These are phyloP conservation scores for Aspergillus sclerotialis DNA, from an alignment of 2,329 filamentous ascomycete species.

Conservation along the genomic window DNA sequence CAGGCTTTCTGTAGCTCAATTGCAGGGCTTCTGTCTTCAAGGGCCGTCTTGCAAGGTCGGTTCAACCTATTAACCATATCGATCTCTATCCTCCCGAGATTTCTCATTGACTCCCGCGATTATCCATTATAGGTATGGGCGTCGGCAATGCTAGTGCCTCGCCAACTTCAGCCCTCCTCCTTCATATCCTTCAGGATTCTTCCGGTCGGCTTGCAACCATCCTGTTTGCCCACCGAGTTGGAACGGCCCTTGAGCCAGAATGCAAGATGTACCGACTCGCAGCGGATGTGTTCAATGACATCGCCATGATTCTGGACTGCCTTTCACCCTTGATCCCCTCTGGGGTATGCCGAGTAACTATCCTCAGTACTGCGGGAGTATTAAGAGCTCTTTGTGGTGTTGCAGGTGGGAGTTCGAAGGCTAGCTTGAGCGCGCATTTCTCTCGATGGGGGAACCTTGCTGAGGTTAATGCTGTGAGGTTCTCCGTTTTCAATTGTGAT, in stretches of 20 bases:
- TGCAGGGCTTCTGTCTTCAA: conserved; percentile 60
- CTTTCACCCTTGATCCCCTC: conserved; percentile 67
- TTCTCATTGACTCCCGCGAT: neutral
- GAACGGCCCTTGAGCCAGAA: conserved; percentile 77
- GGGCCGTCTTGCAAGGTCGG: conserved; percentile 69
- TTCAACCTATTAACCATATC: too few relatives aligned
- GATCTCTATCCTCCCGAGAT: conserved; percentile 1
- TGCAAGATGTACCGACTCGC: conserved; percentile 84
- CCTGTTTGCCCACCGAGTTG: conserved; percentile 73
- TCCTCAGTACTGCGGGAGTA: conserved; percentile 56
- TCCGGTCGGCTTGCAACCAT: conserved; percentile 79
- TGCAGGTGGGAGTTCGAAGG: conserved; percentile 82
- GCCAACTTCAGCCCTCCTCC: conserved; percentile 71
- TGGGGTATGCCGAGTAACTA: conserved; percentile 42
- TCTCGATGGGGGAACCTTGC: conserved; percentile 79
- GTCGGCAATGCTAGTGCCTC: conserved; percentile 74
- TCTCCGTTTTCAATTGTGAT: neutral
- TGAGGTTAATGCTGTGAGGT: conserved; percentile 85
- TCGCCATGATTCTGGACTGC: conserved; percentile 78
- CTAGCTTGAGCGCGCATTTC: conserved; percentile 86
- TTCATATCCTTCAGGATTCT: conserved; percentile 76
- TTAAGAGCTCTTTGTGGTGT: conserved; percentile 74
- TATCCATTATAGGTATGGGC: conserved; percentile 54
- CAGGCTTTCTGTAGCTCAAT: conserved; percentile 38
- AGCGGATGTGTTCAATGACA: conserved; percentile 83